phyloP scores from a whole-genome alignment of 495 filamentous ascomycete genomes.

The Podospora pseudocomata region DNA sequence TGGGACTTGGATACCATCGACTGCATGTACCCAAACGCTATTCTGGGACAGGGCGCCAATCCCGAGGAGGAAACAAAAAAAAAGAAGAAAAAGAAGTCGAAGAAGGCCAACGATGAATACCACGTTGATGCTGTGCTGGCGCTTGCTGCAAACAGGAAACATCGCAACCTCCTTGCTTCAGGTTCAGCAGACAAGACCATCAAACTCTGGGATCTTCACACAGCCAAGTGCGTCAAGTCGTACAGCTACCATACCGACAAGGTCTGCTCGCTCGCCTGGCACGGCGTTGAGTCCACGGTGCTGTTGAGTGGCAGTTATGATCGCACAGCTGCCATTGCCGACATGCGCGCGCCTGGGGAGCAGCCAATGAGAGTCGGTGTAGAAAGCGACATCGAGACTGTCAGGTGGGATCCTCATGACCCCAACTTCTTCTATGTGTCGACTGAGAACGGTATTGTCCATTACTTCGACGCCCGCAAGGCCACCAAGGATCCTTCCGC shows the following conservation, averaged over 20 bases:
- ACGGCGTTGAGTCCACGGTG: constrained; percentile 78
- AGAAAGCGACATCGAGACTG: constrained; percentile 88
- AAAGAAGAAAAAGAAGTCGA: constrained; percentile 78
- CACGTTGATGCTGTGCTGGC: constrained; percentile 92
- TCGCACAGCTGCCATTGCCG: constrained; percentile 81
- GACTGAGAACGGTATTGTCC: constrained; percentile 85
- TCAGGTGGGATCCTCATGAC: constrained; percentile 91
- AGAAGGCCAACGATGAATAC: constrained; percentile 84
- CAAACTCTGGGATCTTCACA: constrained; percentile 96
- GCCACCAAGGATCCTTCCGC: constrained; percentile 61
- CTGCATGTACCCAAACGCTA: constrained; percentile 95
- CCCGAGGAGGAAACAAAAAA: constrained; percentile 58
- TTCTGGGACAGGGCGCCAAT: constrained; percentile 79
- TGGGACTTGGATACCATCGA: constrained; percentile 97
- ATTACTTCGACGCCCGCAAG: constrained; percentile 78
- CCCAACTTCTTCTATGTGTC: constrained; percentile 90
- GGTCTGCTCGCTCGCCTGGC: constrained; percentile 93
- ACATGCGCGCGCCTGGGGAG: constrained; percentile 87
- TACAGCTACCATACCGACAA: constrained; percentile 92
- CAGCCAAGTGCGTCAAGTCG: constrained; percentile 85
- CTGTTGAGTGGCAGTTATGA: constrained; percentile 93
- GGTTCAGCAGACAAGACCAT: constrained; percentile 94
- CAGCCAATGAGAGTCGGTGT: constrained; percentile 80
- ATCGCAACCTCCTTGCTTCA: constrained; percentile 93
- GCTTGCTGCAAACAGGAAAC: constrained; percentile 84